These are phyloP conservation scores for Phytopythium kandeliae DNA, from an alignment of 352 stramenopile species.

Conservation along the genomic window DNA sequence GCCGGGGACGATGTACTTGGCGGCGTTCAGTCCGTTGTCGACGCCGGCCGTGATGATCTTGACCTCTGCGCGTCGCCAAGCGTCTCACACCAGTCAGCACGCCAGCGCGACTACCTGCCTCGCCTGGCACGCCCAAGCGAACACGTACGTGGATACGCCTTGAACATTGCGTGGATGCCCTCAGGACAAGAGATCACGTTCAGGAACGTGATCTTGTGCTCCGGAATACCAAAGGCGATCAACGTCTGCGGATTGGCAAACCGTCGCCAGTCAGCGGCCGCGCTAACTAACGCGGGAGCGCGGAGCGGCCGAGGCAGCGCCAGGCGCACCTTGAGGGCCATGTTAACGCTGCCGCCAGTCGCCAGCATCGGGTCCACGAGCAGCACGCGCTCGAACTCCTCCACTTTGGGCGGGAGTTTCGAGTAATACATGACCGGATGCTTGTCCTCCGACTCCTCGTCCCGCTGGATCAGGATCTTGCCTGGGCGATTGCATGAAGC, in stretches of 20 bases:
- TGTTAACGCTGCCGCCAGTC: slow-evolving; percentile 84
- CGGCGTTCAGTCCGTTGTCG: slow-evolving; percentile 87
- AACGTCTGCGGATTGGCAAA: slow-evolving; percentile 45
- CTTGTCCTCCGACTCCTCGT: slow-evolving; percentile 88
- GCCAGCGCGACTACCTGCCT: too few relatives aligned
- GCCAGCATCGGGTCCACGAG: slow-evolving; percentile 97
- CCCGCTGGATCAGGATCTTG: slow-evolving; percentile 97
- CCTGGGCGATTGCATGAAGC: slow-evolving; percentile 19
- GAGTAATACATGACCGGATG: slow-evolving; percentile 91
- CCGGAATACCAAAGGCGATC: slow-evolving; percentile 74
- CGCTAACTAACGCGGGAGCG: too few relatives aligned
- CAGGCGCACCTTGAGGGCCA: slow-evolving; percentile 81
- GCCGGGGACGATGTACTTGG: slow-evolving; percentile 96
- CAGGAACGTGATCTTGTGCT: slow-evolving; percentile 91
- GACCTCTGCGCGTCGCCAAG: slow-evolving; percentile 38
- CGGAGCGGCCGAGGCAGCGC: too few relatives aligned
- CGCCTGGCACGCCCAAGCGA: neutral
- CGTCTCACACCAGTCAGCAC: too few relatives aligned
- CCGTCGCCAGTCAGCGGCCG: slow-evolving; percentile 2
- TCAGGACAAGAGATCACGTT: slow-evolving; percentile 94
- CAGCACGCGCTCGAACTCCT: slow-evolving; percentile 83
- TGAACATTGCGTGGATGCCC: slow-evolving; percentile 77
- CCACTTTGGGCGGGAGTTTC: slow-evolving; percentile 90
- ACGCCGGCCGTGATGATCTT: slow-evolving; percentile 80
- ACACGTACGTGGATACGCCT: slow-evolving; percentile 55